A percentile compares a stretch with the other conserved stretches of the same genome.
phyloP scores from a whole-genome alignment of 768 basidiomycete genomes.

The Amyloporia xantha region DNA sequence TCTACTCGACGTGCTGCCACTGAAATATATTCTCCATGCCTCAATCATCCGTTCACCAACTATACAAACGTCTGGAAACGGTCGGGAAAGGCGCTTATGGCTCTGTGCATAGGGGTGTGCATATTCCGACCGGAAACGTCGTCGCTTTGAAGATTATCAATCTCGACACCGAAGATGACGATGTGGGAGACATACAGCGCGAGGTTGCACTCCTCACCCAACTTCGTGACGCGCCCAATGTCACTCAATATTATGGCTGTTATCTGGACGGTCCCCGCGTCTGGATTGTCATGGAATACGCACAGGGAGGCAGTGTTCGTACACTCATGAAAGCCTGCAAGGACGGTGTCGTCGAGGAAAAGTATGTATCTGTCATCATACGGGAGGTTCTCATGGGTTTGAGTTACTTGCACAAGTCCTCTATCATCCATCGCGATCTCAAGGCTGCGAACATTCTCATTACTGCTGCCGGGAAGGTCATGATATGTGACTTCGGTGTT shows the following conservation, averaged over 20 bases:
- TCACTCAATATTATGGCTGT: conserved; percentile 96
- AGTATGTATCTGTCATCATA: conserved; percentile 79
- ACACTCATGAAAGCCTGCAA: conserved; percentile 87
- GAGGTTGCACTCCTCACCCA: conserved; percentile 91
- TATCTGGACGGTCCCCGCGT: conserved; percentile 91
- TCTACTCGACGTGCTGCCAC: no score
- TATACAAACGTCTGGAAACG: conserved; percentile 84
- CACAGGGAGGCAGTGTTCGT: conserved; percentile 89
- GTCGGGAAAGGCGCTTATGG: conserved; percentile 95
- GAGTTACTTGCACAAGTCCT: conserved; percentile 85
- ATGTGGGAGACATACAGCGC: conserved; percentile 92
- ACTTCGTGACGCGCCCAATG: conserved; percentile 82
- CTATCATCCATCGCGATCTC: conserved; percentile 95
- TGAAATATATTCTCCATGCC: conserved; percentile 24
- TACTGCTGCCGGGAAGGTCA: conserved; percentile 80
- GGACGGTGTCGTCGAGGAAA: conserved; percentile 77
- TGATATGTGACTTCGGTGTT: conserved; percentile 98
- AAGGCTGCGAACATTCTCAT: conserved; percentile 97
- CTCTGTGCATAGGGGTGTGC: conserved; percentile 87
- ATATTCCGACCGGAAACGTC: conserved; percentile 77
- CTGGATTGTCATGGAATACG: conserved; percentile 99
- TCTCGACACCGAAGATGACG: conserved; percentile 93
- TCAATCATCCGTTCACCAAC: conserved; percentile 64
- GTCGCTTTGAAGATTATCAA: conserved; percentile 99
- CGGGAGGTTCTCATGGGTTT: conserved; percentile 86